Conservation (phyloP, 1,139 yeast species). For the Zygoascus sp. region DNA sequence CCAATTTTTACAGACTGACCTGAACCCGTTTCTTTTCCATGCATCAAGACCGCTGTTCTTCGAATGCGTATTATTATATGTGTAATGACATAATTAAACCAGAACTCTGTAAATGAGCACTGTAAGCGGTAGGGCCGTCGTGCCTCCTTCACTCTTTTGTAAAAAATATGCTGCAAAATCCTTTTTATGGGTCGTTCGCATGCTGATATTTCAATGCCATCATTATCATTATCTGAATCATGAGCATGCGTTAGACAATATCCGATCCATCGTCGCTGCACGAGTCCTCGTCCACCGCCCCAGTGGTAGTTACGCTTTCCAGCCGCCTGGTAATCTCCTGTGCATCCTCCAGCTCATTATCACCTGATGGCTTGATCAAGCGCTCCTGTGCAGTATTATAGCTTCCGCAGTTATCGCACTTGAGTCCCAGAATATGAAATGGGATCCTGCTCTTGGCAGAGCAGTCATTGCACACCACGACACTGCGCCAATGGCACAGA, state of each 20-base stretch:
- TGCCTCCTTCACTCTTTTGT: no score
- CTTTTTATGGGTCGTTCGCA: no score
- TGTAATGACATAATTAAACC: no score
- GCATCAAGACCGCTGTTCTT: no score
- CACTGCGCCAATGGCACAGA: slow-evolving; percentile 68
- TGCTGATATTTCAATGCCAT: no score
- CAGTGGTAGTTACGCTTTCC: neutral
- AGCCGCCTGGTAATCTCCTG: neutral
- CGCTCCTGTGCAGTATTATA: slow-evolving; percentile 77
- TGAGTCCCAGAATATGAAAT: slow-evolving; percentile 81
- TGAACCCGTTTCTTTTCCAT: no score
- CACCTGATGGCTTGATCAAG: slow-evolving; percentile 47
- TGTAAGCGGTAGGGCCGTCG: no score
- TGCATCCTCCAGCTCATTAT: slow-evolving; percentile 38
- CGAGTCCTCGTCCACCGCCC: neutral
- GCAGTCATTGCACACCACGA: slow-evolving; percentile 84
- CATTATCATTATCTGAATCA: no score
- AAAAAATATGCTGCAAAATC: no score
- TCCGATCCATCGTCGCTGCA: slow-evolving; percentile 4
- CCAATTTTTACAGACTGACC: no score
- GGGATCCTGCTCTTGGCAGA: slow-evolving; percentile 71
- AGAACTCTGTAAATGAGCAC: no score
- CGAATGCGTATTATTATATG: no score
- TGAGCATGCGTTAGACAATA: slow-evolving; percentile 1
- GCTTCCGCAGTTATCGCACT: slow-evolving; percentile 80